These are phyloP conservation scores for Elsinoe fawcettii DNA, from an alignment of 2,329 filamentous ascomycete species.

Conservation along the genomic window DNA sequence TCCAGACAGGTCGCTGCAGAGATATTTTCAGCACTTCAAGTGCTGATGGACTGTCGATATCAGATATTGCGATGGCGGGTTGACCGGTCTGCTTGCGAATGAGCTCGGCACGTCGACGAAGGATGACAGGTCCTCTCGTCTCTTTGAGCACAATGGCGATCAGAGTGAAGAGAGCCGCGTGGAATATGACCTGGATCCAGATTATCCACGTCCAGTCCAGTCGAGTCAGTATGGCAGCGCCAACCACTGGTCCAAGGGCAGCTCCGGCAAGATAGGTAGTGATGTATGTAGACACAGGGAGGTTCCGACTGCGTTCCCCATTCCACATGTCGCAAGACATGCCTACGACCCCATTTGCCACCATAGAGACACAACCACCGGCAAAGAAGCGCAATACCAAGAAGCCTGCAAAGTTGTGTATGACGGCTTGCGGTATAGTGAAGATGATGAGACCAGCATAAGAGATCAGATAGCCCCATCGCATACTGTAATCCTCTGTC, in stretches of 20 bases:
- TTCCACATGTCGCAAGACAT: slow-evolving; percentile 34
- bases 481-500: slow-evolving; percentile 33
- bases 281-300: slow-evolving; percentile 33
- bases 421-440: slow-evolving; percentile 33
- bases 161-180: slow-evolving; percentile 37
- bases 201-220: slow-evolving; percentile 35
- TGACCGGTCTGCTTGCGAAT: slow-evolving; percentile 27
- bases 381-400: slow-evolving; percentile 32
- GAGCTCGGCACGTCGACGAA: slow-evolving; percentile 32
- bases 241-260: slow-evolving; percentile 32
- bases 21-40: slow-evolving; percentile 30
- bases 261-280: slow-evolving; percentile 28
- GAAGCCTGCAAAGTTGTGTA: slow-evolving; percentile 32
- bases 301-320: slow-evolving; percentile 25
- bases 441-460: slow-evolving; percentile 23
- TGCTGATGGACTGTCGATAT: slow-evolving; percentile 25
- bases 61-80: slow-evolving; percentile 28
- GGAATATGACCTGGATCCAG: slow-evolving; percentile 37
- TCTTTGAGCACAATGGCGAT: slow-evolving; percentile 38
- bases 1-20: slow-evolving; percentile 29
- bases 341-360: slow-evolving; percentile 30
- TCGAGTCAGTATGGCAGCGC: slow-evolving; percentile 28
- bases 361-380: slow-evolving; percentile 31
- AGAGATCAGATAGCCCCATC: slow-evolving; percentile 22
- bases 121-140: slow-evolving; percentile 41